Percentiles rank a stretch among this genome's conserved stretches.
Evolutionary conservation across 176 grass and related monocot genomes (phyloP).

Genomic region (Oropetium thomaeum): DNA sequence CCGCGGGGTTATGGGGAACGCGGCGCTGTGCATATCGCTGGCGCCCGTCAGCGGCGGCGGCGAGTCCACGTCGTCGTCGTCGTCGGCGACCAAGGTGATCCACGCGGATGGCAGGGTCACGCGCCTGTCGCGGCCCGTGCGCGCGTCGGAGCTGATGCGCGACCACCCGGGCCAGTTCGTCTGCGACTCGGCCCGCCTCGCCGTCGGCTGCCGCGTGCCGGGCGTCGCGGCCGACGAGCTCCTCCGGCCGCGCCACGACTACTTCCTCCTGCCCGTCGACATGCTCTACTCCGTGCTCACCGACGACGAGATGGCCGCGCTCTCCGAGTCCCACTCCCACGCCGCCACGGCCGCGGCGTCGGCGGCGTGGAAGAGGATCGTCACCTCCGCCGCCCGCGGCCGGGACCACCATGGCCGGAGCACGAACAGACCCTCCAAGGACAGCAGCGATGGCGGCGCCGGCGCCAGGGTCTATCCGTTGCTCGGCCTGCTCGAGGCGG

Average conservation of each 20-base stretch:
- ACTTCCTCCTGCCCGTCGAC: slow-evolving; percentile 93
- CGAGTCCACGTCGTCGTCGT: not conserved
- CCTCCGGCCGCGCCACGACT: slow-evolving; percentile 55
- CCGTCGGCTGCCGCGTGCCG: slow-evolving; percentile 64
- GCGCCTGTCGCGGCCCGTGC: slow-evolving; percentile 35
- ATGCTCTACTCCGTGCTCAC: slow-evolving; percentile 99
- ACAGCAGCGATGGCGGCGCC: not conserved
- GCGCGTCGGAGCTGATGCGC: slow-evolving; percentile 57
- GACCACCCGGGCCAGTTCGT: slow-evolving; percentile 80
- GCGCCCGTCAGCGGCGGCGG: not conserved
- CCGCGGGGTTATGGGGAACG: slow-evolving; percentile 44
- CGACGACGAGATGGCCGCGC: slow-evolving; percentile 73
- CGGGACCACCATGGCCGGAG: not conserved
- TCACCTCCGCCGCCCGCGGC: not conserved
- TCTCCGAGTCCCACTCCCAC: slow-evolving; percentile 43
- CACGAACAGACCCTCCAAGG: not conserved
- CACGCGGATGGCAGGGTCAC: slow-evolving; percentile 48
- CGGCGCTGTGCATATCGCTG: slow-evolving; percentile 42
- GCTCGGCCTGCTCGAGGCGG: slow-evolving; percentile 45
- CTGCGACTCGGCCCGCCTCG: slow-evolving; percentile 53
- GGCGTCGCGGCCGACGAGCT: slow-evolving; percentile 53
- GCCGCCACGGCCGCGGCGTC: slow-evolving; percentile 34
- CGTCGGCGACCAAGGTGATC: slow-evolving; percentile 54
- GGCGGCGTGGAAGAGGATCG: slow-evolving; percentile 42
- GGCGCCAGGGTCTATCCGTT: slow-evolving; percentile 49